Conservation (phyloP, 2,329 filamentous ascomycete genomes). For the Colletotrichum orchidophilum region DNA sequence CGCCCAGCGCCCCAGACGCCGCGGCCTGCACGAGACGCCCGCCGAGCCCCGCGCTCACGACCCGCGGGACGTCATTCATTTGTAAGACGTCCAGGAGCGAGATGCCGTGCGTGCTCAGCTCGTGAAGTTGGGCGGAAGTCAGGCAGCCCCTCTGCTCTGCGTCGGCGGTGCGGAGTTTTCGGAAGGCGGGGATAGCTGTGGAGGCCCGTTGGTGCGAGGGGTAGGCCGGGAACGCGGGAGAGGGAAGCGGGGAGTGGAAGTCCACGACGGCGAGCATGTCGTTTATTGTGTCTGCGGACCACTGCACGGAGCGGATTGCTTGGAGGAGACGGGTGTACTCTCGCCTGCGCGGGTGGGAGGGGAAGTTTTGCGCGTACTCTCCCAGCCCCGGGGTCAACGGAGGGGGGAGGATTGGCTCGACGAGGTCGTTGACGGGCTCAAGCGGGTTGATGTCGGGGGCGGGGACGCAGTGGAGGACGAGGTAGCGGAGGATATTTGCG, state of each 20-base stretch:
- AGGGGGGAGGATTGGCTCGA: not conserved
- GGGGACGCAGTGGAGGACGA: constrained; percentile 28
- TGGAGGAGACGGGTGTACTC: constrained; percentile 11
- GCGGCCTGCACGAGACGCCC: constrained; percentile 4
- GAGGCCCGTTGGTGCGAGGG: not conserved
- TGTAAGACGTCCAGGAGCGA: constrained; percentile 9
- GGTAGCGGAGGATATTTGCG: constrained; percentile 35
- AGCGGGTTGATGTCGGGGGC: constrained; percentile 7
- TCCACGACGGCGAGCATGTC: constrained; percentile 25
- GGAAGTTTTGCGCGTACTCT: not conserved
- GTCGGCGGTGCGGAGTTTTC: constrained; percentile 14
- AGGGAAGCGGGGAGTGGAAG: not conserved
- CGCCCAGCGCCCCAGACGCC: not conserved
- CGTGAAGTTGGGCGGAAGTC: constrained; percentile 1
- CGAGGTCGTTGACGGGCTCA: constrained; percentile 5
- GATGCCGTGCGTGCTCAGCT: constrained; percentile 1
- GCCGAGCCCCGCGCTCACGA: constrained; percentile 1
- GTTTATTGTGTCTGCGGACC: constrained; percentile 9
- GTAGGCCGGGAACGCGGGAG: not conserved
- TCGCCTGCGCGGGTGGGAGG: not conserved
- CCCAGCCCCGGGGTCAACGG: not conserved
- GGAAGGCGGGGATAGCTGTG: constrained; percentile 12
- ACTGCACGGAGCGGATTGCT: constrained; percentile 22
- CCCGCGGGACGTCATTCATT: constrained; percentile 10
- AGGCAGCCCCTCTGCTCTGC: constrained; percentile 1